Evolutionary conservation across 2,329 filamentous ascomycete genomes (phyloP).

Genomic region (Scedosporium apiospermum): DNA sequence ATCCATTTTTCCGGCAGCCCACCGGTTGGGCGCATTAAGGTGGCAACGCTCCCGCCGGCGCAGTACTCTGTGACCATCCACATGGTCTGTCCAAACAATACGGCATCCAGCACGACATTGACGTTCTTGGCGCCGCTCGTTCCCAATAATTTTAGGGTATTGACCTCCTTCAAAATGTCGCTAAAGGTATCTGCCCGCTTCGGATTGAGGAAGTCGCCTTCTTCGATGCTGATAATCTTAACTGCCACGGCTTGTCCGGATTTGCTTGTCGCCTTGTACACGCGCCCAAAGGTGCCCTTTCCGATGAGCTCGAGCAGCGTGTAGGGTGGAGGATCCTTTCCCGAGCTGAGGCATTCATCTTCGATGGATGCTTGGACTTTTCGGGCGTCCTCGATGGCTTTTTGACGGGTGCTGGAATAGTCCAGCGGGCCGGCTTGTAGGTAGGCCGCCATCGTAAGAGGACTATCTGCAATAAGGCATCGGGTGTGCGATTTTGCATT

Average conservation of each 20-base stretch:
- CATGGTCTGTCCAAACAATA: slow-evolving; percentile 68
- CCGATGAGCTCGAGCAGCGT: slow-evolving; percentile 64
- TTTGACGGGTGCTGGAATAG: slow-evolving; percentile 1
- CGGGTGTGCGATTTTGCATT: too few relatives aligned
- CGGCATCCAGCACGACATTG: slow-evolving; percentile 70
- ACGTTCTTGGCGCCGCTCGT: slow-evolving; percentile 69
- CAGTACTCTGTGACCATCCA: slow-evolving; percentile 88
- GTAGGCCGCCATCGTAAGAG: neutral
- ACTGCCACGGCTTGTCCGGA: slow-evolving; percentile 55
- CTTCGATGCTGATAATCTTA: slow-evolving; percentile 80
- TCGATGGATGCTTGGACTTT: neutral
- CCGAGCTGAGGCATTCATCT: neutral
- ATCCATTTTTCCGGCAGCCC: slow-evolving; percentile 64
- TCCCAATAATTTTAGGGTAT: slow-evolving; percentile 61
- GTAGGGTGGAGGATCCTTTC: slow-evolving; percentile 28
- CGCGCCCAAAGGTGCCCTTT: slow-evolving; percentile 64
- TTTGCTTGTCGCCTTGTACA: slow-evolving; percentile 52
- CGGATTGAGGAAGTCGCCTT: slow-evolving; percentile 58
- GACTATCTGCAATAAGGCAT: too few relatives aligned
- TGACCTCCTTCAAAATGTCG: slow-evolving; percentile 61
- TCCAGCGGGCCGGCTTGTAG: neutral
- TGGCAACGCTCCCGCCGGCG: slow-evolving; percentile 73
- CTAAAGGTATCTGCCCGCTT: slow-evolving; percentile 58
- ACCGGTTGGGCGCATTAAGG: slow-evolving; percentile 57
- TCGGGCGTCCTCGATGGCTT: slow-evolving; percentile 4